Conservation (phyloP, 2,329 filamentous ascomycete genomes). For the Ophiocordyceps robertsii region DNA sequence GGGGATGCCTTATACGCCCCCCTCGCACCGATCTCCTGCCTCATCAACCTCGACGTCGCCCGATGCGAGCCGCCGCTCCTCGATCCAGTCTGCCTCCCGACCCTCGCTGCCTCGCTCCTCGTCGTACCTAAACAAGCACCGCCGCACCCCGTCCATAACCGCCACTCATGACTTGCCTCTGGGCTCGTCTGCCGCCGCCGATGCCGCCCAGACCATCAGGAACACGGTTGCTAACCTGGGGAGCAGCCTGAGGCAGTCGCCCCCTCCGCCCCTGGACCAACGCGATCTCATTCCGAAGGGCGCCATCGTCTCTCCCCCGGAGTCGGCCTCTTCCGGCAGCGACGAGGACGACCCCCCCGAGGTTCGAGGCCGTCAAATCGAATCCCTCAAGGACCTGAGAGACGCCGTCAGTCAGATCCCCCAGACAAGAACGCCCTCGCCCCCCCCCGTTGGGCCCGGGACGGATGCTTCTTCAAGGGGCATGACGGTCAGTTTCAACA, state of each 20-base stretch:
- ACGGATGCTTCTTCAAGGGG: background rate
- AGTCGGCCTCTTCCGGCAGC: conserved; percentile 68
- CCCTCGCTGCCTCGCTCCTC: conserved; percentile 48
- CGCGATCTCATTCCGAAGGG: conserved; percentile 59
- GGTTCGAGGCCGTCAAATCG: conserved; percentile 32
- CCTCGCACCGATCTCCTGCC: conserved; percentile 51
- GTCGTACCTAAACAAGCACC: conserved; percentile 51
- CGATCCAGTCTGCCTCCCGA: conserved; percentile 34
- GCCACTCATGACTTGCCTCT: conserved; percentile 11
- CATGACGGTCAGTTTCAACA: conserved; percentile 35
- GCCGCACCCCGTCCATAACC: conserved; percentile 39
- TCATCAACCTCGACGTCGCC: conserved; percentile 45
- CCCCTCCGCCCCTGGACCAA: conserved; percentile 63
- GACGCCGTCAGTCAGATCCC: conserved; percentile 73
- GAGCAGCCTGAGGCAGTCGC: conserved; percentile 62
- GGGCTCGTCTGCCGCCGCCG: conserved; percentile 18
- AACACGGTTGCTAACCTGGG: conserved; percentile 27
- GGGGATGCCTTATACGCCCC: conserved; percentile 82
- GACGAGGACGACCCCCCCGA: conserved; percentile 59
- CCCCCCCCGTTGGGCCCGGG: conserved; percentile 14
- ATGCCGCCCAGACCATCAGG: conserved; percentile 4
- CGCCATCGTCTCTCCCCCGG: conserved; percentile 81
- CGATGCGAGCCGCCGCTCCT: conserved; percentile 43
- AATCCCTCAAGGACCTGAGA: conserved; percentile 55
- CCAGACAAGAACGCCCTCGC: conserved; percentile 28